Conservation (phyloP, 1,284 basidiomycete species). For the Tausonia pullulans region DNA sequence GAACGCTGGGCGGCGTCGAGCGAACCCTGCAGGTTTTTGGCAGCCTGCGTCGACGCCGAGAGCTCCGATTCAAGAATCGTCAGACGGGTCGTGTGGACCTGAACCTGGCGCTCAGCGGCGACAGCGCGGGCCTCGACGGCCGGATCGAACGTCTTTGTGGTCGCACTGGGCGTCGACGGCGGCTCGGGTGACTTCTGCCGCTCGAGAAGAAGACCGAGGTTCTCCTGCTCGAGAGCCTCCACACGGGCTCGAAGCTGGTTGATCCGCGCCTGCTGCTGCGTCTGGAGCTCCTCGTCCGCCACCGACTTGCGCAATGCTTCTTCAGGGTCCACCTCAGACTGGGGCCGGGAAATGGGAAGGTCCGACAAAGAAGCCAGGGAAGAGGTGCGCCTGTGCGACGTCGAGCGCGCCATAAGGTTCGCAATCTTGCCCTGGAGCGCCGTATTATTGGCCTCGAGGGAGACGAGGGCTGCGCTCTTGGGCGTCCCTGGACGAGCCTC, state of each 20-base stretch:
- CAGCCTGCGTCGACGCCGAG: slow-evolving; percentile 1
- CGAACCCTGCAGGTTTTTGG: not conserved
- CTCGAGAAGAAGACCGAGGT: slow-evolving; percentile 16
- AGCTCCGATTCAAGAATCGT: slow-evolving; percentile 15
- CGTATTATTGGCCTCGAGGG: slow-evolving; percentile 36
- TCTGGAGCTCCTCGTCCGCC: not conserved
- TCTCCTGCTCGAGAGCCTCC: slow-evolving; percentile 32
- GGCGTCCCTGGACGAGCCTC: slow-evolving; percentile 13
- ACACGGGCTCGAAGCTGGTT: slow-evolving; percentile 5
- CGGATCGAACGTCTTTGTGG: not conserved
- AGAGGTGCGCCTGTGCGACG: not conserved
- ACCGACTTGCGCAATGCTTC: not conserved
- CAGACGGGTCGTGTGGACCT: slow-evolving; percentile 7
- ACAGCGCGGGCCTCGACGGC: slow-evolving; percentile 10
- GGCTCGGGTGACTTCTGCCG: slow-evolving; percentile 6
- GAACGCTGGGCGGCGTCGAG: slow-evolving; percentile 4
- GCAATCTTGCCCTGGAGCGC: slow-evolving; percentile 46
- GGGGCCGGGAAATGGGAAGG: not conserved
- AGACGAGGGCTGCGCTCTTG: slow-evolving; percentile 16
- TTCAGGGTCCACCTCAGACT: not conserved
- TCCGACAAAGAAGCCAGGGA: too few relatives aligned
- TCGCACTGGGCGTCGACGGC: not conserved
- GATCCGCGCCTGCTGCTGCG: not conserved
- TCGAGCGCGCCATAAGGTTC: slow-evolving; percentile 31
- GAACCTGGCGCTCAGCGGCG: slow-evolving; percentile 10